These are phyloP conservation scores for Trichoderma lentiforme DNA, from an alignment of 2,329 filamentous ascomycete species.

Conservation along the genomic window DNA sequence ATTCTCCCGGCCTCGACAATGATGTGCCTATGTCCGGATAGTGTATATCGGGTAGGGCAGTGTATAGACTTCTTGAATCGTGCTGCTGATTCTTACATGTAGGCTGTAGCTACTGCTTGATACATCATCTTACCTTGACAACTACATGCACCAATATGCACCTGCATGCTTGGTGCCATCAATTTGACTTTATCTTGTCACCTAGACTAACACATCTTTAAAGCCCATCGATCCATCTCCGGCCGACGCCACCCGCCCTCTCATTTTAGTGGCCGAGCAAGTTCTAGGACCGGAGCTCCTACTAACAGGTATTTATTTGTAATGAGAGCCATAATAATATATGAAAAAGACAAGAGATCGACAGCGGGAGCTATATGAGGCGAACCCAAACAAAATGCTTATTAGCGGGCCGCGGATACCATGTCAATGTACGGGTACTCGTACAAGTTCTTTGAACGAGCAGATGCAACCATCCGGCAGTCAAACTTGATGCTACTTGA, in stretches of 20 bases:
- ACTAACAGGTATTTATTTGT: background rate
- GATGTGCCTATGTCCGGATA: background rate
- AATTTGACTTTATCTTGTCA: background rate
- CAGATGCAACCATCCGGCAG: background rate
- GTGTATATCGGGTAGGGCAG: background rate
- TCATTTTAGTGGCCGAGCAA: constrained; percentile 1
- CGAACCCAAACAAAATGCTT: background rate
- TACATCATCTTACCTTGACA: background rate
- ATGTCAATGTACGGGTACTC: background rate
- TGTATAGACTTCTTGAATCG: background rate
- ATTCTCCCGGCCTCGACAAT: background rate
- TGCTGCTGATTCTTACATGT: background rate
- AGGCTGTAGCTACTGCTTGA: too few relatives aligned
- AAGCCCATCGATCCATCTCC: constrained; percentile 2
- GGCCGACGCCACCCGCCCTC: constrained; percentile 1
- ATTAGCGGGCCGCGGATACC: background rate
- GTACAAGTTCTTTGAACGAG: background rate
- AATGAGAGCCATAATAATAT: background rate
- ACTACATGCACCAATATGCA: background rate
- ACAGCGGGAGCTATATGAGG: constrained; percentile 9
- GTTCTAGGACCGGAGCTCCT: background rate
- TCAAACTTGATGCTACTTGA: background rate
- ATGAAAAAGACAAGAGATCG: background rate
- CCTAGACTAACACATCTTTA: background rate
- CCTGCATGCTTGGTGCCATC: background rate